Evolutionary conservation across 441 rosid genomes (phyloP), one percentile per base, ranked within the genome.

Genomic region (Mallotus japonicus): DNA sequence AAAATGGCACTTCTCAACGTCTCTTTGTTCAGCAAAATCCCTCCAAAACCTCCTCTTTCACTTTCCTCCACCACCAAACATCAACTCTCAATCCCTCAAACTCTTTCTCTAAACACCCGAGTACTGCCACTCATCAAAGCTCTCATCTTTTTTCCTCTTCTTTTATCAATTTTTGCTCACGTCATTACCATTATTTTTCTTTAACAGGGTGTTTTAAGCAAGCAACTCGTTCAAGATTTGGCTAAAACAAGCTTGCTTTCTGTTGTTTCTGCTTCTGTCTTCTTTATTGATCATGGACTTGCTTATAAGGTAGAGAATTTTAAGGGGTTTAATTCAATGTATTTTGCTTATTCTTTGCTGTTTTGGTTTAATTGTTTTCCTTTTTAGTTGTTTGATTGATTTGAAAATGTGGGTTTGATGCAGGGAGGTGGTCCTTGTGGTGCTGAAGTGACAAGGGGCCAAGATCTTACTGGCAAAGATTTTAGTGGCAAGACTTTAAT

Each of bases 341-440:
- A 37, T 14, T 70, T 15, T 12, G 6, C 9, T 20, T 6, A 32
- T 68, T 73, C 12, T 50, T 22, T 40, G n/a, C 6, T 37, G 40
- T 9, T 40, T 37, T 20, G 14, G 60, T 53, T 51, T 60, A 47
- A 32, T 49, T 62, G 15, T 6, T 17, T 44, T 11, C 1, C 67
- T 64, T 55, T 12, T 32, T 8, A 19, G n/a, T 46, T 70, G 28
- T 1, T 15, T 16, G 4, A 49, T 55, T 61, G 40, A 42, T 28
- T 65, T 56, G 58, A 76, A 54, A 65, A 70, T 77, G 62, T 78
- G 54, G 66, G 73, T 73, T 77, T 5, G 20, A 11, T 57, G 60
- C 37, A 90, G 98, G 97, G 96, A 34, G 98, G 98, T 75, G 98
- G 97, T 28, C 98, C 98, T 0, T 94, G 90, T 64, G 96, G 97